Evolutionary conservation across 2,329 filamentous ascomycete species (phyloP), one percentile per base, ranked within the genome.

Genomic region (Colletotrichum euphorbiae): DNA sequence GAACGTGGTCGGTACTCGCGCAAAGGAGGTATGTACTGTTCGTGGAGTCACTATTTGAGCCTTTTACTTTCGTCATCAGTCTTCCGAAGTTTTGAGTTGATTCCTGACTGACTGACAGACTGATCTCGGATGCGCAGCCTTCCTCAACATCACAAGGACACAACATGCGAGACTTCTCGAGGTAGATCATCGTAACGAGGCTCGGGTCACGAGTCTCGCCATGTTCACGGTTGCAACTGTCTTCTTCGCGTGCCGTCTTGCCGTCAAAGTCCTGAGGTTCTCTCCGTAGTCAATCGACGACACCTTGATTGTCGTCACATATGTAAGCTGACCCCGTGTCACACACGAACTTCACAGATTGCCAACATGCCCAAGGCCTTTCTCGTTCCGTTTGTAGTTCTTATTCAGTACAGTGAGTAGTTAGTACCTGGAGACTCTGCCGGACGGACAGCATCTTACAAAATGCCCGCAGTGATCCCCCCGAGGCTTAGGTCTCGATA

Each of bases 401-500:
- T 61, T 4, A 48, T 55, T n/a, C 56, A 66, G 33, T 42, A 36
- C 19, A 55, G 46, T 61, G 31, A 48, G 62, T 21, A 9, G 2
- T 11, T 21, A 9, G 2, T 11, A 8, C 12, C 2, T n/a, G 3
- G 31, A 21, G 0, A n/a, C 12, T 6, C 15, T 9, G 4, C 2
- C 4, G 28, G 3, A 19, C 28, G 6, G 28, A 2, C 4, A 12
- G 33, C 3, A 4, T 19, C 19, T 62, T 6, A 45, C 2, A 8
- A 8, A 2, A 3, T 17, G 5, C 4, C 15, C 11, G 4, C 2
- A 63, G 64, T 58, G 51, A 57, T 57, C 3, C 59, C 75, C 75
- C 17, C 77, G 82, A 51, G 85, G 85, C 1, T 74, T 86, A 4
- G 84, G 85, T 2, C 78, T 74, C 12, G 84, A 87, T 52, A 78